Conservation (phyloP, 2,329 filamentous ascomycete species). For the Aplosporella prunicola region DNA sequence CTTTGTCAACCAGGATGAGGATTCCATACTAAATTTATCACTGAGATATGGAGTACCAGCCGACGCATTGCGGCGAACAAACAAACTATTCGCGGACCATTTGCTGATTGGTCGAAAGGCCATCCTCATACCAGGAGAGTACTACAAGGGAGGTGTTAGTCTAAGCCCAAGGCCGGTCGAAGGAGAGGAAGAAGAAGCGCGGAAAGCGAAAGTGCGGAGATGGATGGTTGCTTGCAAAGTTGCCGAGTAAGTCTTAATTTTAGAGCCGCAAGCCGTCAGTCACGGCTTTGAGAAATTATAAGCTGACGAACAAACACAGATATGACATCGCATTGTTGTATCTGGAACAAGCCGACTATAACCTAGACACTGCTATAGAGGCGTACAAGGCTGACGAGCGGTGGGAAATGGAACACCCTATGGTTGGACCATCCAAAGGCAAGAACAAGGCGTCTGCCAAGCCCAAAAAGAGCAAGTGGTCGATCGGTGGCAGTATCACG, state of each 20-base stretch:
- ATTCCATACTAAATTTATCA: conserved; percentile 59
- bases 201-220: conserved; percentile 60
- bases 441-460: conserved; percentile 25
- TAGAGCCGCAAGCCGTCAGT: background rate
- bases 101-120: conserved; percentile 60
- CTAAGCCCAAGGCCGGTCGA: conserved; percentile 63
- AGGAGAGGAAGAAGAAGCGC: conserved; percentile 62
- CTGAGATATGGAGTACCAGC: conserved; percentile 62
- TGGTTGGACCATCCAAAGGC: conserved; percentile 39
- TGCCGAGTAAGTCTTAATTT: conserved; percentile 47
- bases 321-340: conserved; percentile 67
- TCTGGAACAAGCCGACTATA: conserved; percentile 58
- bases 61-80: conserved; percentile 52
- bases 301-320: too few relatives aligned
- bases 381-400: conserved; percentile 61
- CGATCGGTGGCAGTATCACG: conserved; percentile 24
- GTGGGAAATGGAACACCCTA: conserved; percentile 63
- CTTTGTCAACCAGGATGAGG: conserved; percentile 60
- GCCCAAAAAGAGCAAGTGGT: conserved; percentile 26
- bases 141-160: conserved; percentile 57
- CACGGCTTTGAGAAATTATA: too few relatives aligned
- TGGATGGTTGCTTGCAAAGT: conserved; percentile 73
- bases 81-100: conserved; percentile 63
- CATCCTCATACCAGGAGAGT: conserved; percentile 60
- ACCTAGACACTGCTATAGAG: conserved; percentile 55